These are phyloP conservation scores for Pyricularia pennisetigena DNA, from an alignment of 2,329 filamentous ascomycete species.

Conservation along the genomic window DNA sequence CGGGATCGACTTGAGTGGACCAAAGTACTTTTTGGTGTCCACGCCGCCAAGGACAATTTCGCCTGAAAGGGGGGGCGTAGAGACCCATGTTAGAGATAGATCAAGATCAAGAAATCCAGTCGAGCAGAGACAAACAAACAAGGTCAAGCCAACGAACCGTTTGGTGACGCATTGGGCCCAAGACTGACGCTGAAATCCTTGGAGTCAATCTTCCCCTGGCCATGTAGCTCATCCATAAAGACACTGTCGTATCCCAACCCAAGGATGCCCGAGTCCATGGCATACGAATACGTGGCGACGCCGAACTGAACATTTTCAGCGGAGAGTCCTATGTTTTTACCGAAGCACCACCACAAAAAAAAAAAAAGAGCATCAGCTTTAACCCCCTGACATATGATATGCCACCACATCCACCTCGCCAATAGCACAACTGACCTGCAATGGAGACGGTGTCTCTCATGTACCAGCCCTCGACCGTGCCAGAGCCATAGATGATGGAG, in stretches of 20 bases:
- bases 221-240: constrained; percentile 5
- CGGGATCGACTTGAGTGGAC: constrained; percentile 1
- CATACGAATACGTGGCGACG: constrained; percentile 1
- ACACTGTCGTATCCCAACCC: constrained; percentile 5
- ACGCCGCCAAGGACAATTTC: constrained; percentile 6
- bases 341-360: too few relatives aligned
- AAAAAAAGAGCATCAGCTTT: too few relatives aligned
- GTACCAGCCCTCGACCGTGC: constrained; percentile 9
- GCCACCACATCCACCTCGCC: not conserved
- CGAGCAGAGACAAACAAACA: not conserved
- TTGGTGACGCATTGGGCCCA: not conserved
- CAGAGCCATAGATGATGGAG: constrained; percentile 12
- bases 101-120: not conserved
- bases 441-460: constrained; percentile 10
- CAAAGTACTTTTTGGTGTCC: constrained; percentile 5
- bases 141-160: not conserved
- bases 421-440: constrained; percentile 6
- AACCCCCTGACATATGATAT: not conserved
- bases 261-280: not conserved
- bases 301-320: constrained; percentile 5
- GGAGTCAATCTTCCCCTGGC: constrained; percentile 1
- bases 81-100: too few relatives aligned
- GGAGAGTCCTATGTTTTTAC: not conserved
- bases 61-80: not conserved
- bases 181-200: constrained; percentile 6